Evolutionary conservation across 805 yeast species (phyloP).

Genomic region (Pichia kluyveri): DNA sequence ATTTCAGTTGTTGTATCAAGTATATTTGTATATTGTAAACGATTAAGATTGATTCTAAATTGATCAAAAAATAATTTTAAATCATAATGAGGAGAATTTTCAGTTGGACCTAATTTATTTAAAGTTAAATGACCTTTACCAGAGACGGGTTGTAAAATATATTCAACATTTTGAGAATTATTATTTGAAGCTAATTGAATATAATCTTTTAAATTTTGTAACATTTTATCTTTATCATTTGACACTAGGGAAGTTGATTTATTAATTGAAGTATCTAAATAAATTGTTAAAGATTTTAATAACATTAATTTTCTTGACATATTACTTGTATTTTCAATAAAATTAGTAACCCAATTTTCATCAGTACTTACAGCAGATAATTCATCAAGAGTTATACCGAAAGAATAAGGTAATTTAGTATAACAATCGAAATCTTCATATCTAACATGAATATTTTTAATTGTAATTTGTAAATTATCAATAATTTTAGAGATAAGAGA

Average conservation of each 20-base stretch:
- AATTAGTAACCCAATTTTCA: conserved; percentile 74
- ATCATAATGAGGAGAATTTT: conserved; percentile 55
- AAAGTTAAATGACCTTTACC: conserved; percentile 79
- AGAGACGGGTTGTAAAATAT: conserved; percentile 74
- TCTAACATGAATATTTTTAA: conserved; percentile 83
- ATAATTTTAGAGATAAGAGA: conserved; percentile 81
- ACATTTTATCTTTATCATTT: conserved; percentile 39
- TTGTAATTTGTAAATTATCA: conserved; percentile 86
- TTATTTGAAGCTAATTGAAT: conserved; percentile 26
- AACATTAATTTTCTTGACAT: conserved; percentile 72
- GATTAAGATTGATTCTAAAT: conserved; percentile 77
- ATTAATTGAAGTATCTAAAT: conserved; percentile 68
- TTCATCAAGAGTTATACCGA: conserved; percentile 79
- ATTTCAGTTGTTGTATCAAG: conserved; percentile 75
- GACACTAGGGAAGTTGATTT: conserved; percentile 31
- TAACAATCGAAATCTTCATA: conserved; percentile 76
- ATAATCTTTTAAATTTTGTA: conserved; percentile 38
- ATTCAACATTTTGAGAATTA: conserved; percentile 33
- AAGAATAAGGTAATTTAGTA: conserved; percentile 66
- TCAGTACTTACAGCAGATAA: conserved; percentile 89
- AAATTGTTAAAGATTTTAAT: conserved; percentile 63
- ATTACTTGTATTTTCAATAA: conserved; percentile 59
- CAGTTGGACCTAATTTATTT: conserved; percentile 71
- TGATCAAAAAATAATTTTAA: conserved; percentile 79
- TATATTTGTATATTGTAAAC: conserved; percentile 75